Conservation (phyloP, 2,329 filamentous ascomycete species). For the Pleurostoma richardsiae region DNA sequence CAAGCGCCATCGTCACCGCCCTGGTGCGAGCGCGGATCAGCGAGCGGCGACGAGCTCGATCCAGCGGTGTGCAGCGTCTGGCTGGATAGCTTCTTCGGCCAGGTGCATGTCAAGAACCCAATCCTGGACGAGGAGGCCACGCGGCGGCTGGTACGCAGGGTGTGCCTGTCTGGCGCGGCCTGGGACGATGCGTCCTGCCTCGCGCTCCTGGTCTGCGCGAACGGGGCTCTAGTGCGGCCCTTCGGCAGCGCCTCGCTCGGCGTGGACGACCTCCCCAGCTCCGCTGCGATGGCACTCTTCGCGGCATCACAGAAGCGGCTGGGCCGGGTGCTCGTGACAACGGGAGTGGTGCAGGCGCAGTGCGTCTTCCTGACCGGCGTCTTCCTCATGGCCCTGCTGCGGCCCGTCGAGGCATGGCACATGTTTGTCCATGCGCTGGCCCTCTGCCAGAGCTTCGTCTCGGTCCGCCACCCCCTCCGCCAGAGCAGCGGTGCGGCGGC, state of each 20-base stretch:
- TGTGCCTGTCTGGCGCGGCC: slow-evolving; percentile 35
- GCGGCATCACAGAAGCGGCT: slow-evolving; percentile 43
- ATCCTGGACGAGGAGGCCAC: slow-evolving; percentile 38
- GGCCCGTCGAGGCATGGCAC: slow-evolving; percentile 43
- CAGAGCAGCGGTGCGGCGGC: background rate
- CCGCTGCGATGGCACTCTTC: slow-evolving; percentile 36
- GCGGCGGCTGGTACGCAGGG: slow-evolving; percentile 28
- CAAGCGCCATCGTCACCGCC: background rate
- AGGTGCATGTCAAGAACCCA: slow-evolving; percentile 47
- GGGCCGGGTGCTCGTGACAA: slow-evolving; percentile 32
- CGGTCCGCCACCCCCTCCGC: no score
- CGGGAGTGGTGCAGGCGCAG: slow-evolving; percentile 39
- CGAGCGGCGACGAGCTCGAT: slow-evolving; percentile 9
- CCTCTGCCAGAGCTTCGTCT: slow-evolving; percentile 32
- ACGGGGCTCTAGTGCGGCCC: slow-evolving; percentile 36
- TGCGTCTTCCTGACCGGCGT: slow-evolving; percentile 45
- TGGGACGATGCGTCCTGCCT: slow-evolving; percentile 40
- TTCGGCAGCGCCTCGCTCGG: slow-evolving; percentile 29
- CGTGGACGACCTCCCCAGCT: slow-evolving; percentile 26
- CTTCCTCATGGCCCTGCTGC: slow-evolving; percentile 42
- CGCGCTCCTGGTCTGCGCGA: slow-evolving; percentile 38
- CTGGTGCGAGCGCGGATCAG: background rate
- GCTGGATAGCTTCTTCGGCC: slow-evolving; percentile 39
- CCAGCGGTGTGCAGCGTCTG: slow-evolving; percentile 25
- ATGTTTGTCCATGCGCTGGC: slow-evolving; percentile 47